Evolutionary conservation across 2,329 filamentous ascomycete species (phyloP).

Genomic region (Ceratocystis eucalypticola): DNA sequence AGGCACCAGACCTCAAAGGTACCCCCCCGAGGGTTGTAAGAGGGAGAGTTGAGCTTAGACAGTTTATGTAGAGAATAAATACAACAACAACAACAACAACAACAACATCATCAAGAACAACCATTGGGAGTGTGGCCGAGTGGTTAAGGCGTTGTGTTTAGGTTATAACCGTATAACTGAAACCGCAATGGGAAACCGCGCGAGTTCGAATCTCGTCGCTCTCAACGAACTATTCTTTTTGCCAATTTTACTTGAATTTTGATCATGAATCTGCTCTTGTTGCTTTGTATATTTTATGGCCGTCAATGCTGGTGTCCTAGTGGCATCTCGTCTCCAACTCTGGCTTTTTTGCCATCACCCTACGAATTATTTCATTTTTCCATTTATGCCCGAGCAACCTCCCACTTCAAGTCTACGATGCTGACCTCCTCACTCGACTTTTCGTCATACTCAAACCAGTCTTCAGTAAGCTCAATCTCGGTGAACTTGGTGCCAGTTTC

Average conservation of each 20-base stretch:
- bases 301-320: neutral
- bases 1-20: too few relatives aligned
- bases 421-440: constrained; percentile 85
- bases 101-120: too few relatives aligned
- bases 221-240: constrained; percentile 26
- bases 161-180: constrained; percentile 26
- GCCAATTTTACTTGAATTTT: neutral
- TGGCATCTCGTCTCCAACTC: neutral
- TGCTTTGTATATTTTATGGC: neutral
- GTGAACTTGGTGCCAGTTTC: constrained; percentile 75
- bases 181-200: constrained; percentile 34
- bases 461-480: constrained; percentile 69
- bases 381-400: constrained; percentile 54
- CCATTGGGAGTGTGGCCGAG: constrained; percentile 36
- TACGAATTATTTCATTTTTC: neutral
- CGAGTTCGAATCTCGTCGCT: constrained; percentile 40
- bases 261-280: neutral
- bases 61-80: too few relatives aligned
- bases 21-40: too few relatives aligned
- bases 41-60: too few relatives aligned
- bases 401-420: constrained; percentile 80
- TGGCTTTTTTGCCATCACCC: neutral
- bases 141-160: constrained; percentile 46
- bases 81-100: too few relatives aligned
- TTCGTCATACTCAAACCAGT: constrained; percentile 98